These are phyloP conservation scores for Cordyceps fumosorosea DNA, from an alignment of 2,329 filamentous ascomycete species.

Conservation along the genomic window DNA sequence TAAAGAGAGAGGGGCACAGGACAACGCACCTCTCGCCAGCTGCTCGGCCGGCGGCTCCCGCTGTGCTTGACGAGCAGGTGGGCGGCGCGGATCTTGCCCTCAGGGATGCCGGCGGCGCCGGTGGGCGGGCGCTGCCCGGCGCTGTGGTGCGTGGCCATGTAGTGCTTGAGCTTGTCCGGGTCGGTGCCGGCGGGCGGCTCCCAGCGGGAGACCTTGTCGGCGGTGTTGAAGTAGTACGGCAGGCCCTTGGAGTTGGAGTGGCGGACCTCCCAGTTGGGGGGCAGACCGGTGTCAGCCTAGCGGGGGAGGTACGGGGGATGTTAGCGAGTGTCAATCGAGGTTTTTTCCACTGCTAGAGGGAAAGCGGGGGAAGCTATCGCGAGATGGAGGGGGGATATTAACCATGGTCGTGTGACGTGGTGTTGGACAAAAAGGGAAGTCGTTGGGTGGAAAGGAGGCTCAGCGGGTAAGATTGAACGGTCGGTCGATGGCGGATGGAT, in stretches of 20 bases:
- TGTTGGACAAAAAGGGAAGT: no score
- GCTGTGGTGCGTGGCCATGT: slow-evolving; percentile 87
- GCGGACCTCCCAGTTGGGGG: slow-evolving; percentile 87
- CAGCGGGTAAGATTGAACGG: no score
- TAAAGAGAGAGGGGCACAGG: not conserved
- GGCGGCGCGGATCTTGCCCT: slow-evolving; percentile 86
- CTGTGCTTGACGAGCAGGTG: slow-evolving; percentile 93
- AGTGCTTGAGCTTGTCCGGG: slow-evolving; percentile 84
- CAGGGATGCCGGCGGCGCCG: slow-evolving; percentile 32
- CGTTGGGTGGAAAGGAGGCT: no score
- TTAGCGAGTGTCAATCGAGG: not conserved
- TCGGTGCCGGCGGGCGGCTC: slow-evolving; percentile 85
- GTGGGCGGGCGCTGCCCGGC: slow-evolving; percentile 35
- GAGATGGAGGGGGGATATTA: not conserved
- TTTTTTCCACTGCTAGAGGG: not conserved
- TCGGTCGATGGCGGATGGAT: no score
- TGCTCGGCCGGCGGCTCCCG: slow-evolving; percentile 79
- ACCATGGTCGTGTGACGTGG: not conserved
- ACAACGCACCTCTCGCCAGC: slow-evolving; percentile 69
- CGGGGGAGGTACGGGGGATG: not conserved
- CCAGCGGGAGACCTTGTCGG: slow-evolving; percentile 86
- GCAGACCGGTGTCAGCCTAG: slow-evolving; percentile 71
- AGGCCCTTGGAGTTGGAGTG: slow-evolving; percentile 98
- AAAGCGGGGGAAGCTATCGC: not conserved
- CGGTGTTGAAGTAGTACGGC: slow-evolving; percentile 94